phyloP scores from a whole-genome alignment of 331 rosid species.

The Dryas integrifolia region DNA sequence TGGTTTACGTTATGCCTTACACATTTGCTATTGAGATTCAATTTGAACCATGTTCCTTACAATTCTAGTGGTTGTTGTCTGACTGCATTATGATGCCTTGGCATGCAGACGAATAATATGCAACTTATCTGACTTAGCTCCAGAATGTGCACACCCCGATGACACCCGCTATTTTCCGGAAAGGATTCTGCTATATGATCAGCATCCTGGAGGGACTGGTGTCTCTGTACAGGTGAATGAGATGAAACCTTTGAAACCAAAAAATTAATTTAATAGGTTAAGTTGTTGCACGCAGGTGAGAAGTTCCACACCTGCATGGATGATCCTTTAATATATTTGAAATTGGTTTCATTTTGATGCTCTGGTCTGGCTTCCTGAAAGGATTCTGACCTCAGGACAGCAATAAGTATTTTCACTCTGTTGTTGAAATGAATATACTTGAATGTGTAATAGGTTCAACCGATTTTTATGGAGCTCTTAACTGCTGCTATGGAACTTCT shows the following conservation, averaged over 20 bases:
- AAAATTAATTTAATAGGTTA: too few species aligned
- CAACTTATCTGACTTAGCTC: constrained; percentile 79
- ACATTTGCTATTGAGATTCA: background rate
- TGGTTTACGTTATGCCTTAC: constrained; percentile 7
- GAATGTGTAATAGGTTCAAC: constrained; percentile 59
- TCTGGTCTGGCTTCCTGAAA: background rate
- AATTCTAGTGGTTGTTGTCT: constrained; percentile 9
- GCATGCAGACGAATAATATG: constrained; percentile 69
- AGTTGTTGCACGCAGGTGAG: too few species aligned
- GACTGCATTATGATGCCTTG: constrained; percentile 24
- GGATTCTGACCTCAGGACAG: background rate
- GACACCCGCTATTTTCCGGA: constrained; percentile 73
- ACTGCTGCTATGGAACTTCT: constrained; percentile 80
- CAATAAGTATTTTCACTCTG: background rate
- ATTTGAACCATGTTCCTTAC: constrained; percentile 3
- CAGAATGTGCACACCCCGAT: constrained; percentile 84
- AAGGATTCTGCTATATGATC: constrained; percentile 82
- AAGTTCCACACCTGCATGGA: background rate
- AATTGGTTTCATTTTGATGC: background rate
- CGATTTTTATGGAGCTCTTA: constrained; percentile 63
- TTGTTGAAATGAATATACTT: background rate
- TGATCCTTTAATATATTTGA: background rate
- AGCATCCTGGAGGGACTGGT: constrained; percentile 85
- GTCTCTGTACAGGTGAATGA: constrained; percentile 66
- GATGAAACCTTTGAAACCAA: background rate